Base-by-base conservation (phyloP, 257 asterid species). In the Nicotiana attenuata region DNA sequence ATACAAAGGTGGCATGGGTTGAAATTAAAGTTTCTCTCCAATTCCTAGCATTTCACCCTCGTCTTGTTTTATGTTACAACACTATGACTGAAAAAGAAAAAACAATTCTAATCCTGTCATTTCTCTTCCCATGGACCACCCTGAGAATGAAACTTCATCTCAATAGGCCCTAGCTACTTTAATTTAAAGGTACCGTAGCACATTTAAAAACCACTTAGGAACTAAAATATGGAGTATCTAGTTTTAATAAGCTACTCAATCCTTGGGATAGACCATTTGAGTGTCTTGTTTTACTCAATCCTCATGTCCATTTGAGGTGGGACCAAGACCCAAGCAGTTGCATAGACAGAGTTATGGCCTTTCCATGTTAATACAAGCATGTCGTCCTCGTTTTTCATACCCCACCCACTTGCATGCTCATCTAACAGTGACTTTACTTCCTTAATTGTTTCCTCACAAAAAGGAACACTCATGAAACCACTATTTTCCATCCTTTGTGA, bases 391-490 rank as follows among this genome's bases (percentile, higher is more conserved):
- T 82, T 90, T 88, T 93, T 93, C 98, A 93, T 91, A 45, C 96
- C 98, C 98, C 97, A 93, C 5, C 98, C 96, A 79, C 97, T 91
- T 16, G 97, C 96, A 83, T 92, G 97, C 31, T 92, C 97, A 59
- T 89, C 93, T 5, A 92, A 84, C 91, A 93, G 61, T 56, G 69
- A 20, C 85, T 88, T 93, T 0, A 93, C 92, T 76, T 93, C 97
- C 85, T 67, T 87, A 16, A 90, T 33, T 0, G 91, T 89, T 38
- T 91, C 98, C 7, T 92, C 97, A 67, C 91, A 22, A 26, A 92
- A 92, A 56, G 92, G 87, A 19, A 89, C 73, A 41, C 93, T 84
- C 0, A 22, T 3, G 59, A 89, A 90, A 19, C 96, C 97, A 52
- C 35, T 85, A 6, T 61, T 83, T 7, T 65, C 86, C 94, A 93